These are phyloP conservation scores for Epichloe sylvatica DNA, from an alignment of 2,329 filamentous ascomycete species.

Conservation along the genomic window DNA sequence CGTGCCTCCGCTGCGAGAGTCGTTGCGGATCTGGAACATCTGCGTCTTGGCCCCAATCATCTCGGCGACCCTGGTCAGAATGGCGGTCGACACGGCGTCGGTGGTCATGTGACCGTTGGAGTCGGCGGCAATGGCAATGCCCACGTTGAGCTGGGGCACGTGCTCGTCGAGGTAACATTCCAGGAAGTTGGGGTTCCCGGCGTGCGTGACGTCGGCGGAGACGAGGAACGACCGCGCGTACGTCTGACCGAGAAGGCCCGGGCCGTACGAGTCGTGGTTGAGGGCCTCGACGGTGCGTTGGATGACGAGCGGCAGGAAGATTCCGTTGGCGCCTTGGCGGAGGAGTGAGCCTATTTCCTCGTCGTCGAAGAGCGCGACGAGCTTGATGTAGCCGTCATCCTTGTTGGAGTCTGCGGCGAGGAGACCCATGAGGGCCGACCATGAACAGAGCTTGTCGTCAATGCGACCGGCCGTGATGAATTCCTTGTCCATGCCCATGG, in stretches of 20 bases:
- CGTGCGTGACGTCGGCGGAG: slow-evolving; percentile 85
- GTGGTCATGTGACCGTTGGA: slow-evolving; percentile 95
- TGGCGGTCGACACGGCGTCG: slow-evolving; percentile 68
- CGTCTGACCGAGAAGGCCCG: slow-evolving; percentile 59
- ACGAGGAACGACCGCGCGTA: slow-evolving; percentile 87
- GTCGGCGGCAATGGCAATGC: slow-evolving; percentile 66
- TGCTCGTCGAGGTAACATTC: slow-evolving; percentile 73
- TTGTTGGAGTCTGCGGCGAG: slow-evolving; percentile 46
- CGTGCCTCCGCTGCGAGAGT: slow-evolving; percentile 76
- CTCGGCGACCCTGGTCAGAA: slow-evolving; percentile 67
- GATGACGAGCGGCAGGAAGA: slow-evolving; percentile 71
- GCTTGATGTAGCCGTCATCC: slow-evolving; percentile 60
- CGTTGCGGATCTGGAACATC: slow-evolving; percentile 89
- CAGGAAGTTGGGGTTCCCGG: slow-evolving; percentile 88
- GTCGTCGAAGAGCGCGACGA: slow-evolving; percentile 90
- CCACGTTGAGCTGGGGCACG: slow-evolving; percentile 76
- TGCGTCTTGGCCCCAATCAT: slow-evolving; percentile 60
- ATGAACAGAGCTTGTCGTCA: slow-evolving; percentile 95
- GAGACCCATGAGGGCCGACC: slow-evolving; percentile 74
- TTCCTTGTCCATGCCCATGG: slow-evolving; percentile 77
- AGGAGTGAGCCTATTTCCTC: slow-evolving; percentile 90
- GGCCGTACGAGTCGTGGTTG: slow-evolving; percentile 38
- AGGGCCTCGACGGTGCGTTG: slow-evolving; percentile 66
- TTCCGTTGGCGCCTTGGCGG: slow-evolving; percentile 77
- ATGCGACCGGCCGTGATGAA: slow-evolving; percentile 92